These are phyloP conservation scores for Naumovozyma baii DNA, from an alignment of 805 yeast species.

Conservation along the genomic window DNA sequence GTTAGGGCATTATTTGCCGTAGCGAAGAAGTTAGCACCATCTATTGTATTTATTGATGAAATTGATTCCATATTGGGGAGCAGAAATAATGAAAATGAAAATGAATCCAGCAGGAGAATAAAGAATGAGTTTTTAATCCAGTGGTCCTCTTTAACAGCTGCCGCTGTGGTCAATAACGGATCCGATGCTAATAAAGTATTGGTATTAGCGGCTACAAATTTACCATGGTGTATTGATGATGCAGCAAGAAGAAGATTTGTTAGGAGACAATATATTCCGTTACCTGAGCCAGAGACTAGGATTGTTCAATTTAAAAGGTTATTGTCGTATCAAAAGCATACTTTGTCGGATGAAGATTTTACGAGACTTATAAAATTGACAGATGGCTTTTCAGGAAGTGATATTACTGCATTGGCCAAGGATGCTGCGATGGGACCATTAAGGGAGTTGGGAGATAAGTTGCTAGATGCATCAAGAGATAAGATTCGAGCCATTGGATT, in stretches of 20 bases:
- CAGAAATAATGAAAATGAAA: slow-evolving; percentile 56
- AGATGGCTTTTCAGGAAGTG: slow-evolving; percentile 87
- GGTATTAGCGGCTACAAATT: slow-evolving; percentile 87
- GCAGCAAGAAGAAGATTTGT: slow-evolving; percentile 94
- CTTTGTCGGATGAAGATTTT: slow-evolving; percentile 55
- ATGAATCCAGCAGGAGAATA: slow-evolving; percentile 81
- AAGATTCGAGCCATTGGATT: slow-evolving; percentile 68
- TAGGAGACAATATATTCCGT: slow-evolving; percentile 84
- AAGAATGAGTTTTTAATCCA: slow-evolving; percentile 91
- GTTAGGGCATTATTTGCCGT: slow-evolving; percentile 80
- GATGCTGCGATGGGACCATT: slow-evolving; percentile 98
- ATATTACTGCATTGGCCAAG: slow-evolving; percentile 88
- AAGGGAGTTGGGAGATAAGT: slow-evolving; percentile 77
- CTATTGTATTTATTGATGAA: slow-evolving; percentile 92
- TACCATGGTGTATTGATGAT: slow-evolving; percentile 97
- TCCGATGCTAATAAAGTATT: slow-evolving; percentile 56
- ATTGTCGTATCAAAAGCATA: slow-evolving; percentile 57
- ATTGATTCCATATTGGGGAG: slow-evolving; percentile 83
- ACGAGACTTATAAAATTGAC: slow-evolving; percentile 54
- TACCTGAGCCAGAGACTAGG: slow-evolving; percentile 83
- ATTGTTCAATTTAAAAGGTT: slow-evolving; percentile 61
- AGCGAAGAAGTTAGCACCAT: slow-evolving; percentile 82
- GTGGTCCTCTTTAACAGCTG: slow-evolving; percentile 88
- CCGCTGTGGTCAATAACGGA: slow-evolving; percentile 56
- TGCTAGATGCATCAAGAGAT: slow-evolving; percentile 58